Evolutionary conservation across 768 basidiomycete species (phyloP), one percentile per base, ranked within the genome.

Genomic region (Lentinula lateritia): DNA sequence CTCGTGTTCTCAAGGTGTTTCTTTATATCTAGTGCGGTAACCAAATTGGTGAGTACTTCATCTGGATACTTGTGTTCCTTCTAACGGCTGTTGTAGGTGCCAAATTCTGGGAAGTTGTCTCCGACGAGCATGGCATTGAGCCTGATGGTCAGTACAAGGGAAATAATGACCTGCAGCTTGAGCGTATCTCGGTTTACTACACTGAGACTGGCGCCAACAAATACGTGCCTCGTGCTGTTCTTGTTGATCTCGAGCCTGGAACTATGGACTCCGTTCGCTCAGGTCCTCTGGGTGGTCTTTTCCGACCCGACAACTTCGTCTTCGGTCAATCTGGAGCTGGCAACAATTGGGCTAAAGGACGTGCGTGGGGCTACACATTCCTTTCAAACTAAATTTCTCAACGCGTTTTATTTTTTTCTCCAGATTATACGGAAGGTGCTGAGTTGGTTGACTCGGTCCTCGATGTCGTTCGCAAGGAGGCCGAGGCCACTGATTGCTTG

Each of bases 291-390:
- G 95, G 95, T 71, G 78, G 79, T 66, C 87, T 98, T 66, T 98
- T 97, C 92, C 89, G 93, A 69, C 95, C 95, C 41, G 95, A 97
- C 79, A 98, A 97, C 84, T 96, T 96, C 71, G 94, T 98, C 70
- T 97, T 95, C 66, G 96, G 95, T 60, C 96, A 98, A 78, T 94
- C 88, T 75, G 95, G 95, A 78, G 96, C 95, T 68, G 95, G 96
- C 72, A 98, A 99, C 87, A 98, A 98, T 81, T 98, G 97, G 97
- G 96, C 97, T 23, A 99, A 98, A 89, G 96, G 96, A 83, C 91
- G 90, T 94, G 72, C 85, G 93, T 90, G 42, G 18, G 1, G n/a
- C 5, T 53, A 34, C 20, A 55, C 48, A n/a, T 18, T 16, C 9
- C 23, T 60, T 58, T 50, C 7, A 48, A 16, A 36, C 50, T 23